A percentile compares a stretch with the other conserved stretches of the same genome.
Conservation (phyloP, 441 rosid genomes). For the Hura crepitans region DNA sequence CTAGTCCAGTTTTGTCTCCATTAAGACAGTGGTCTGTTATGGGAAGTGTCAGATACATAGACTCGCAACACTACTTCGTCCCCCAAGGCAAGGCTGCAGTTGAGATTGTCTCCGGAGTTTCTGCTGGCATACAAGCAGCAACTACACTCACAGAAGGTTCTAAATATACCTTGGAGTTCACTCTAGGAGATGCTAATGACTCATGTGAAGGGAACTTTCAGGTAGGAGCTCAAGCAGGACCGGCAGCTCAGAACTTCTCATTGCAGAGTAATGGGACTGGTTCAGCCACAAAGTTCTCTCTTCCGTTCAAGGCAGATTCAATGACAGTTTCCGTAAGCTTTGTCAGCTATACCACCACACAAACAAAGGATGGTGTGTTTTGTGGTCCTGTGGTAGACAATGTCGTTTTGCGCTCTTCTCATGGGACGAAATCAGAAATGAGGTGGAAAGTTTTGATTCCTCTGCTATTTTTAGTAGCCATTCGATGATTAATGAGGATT, state of each 20-base stretch:
- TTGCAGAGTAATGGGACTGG: slow-evolving; percentile 23
- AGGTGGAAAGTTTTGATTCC: slow-evolving; percentile 25
- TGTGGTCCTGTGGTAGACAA: slow-evolving; percentile 21
- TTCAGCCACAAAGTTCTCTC: slow-evolving; percentile 21
- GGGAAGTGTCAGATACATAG: slow-evolving; percentile 54
- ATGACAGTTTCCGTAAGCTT: too few relatives aligned
- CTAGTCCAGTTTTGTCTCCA: slow-evolving; percentile 46
- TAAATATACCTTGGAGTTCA: slow-evolving; percentile 40
- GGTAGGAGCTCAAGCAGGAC: slow-evolving; percentile 45
- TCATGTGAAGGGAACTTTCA: slow-evolving; percentile 38
- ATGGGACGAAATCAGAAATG: slow-evolving; percentile 9
- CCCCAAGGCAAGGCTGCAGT: slow-evolving; percentile 57
- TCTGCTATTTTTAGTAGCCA: slow-evolving; percentile 15
- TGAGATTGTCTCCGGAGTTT: slow-evolving; percentile 42
- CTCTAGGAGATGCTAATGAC: slow-evolving; percentile 51
- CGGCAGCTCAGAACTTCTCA: slow-evolving; percentile 15
- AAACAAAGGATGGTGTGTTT: slow-evolving; percentile 17
- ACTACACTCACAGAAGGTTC: slow-evolving; percentile 36
- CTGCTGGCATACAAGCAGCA: slow-evolving; percentile 45
- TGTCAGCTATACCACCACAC: slow-evolving; percentile 16
- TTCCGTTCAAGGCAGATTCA: slow-evolving; percentile 41
- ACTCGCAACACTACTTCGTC: slow-evolving; percentile 47
- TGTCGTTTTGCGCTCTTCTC: slow-evolving; percentile 10
- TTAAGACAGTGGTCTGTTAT: slow-evolving; percentile 44
- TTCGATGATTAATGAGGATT: slow-evolving; percentile 12